Evolutionary conservation across 2,329 filamentous ascomycete genomes (phyloP).

Genomic region (Plenodomus biglobosus): DNA sequence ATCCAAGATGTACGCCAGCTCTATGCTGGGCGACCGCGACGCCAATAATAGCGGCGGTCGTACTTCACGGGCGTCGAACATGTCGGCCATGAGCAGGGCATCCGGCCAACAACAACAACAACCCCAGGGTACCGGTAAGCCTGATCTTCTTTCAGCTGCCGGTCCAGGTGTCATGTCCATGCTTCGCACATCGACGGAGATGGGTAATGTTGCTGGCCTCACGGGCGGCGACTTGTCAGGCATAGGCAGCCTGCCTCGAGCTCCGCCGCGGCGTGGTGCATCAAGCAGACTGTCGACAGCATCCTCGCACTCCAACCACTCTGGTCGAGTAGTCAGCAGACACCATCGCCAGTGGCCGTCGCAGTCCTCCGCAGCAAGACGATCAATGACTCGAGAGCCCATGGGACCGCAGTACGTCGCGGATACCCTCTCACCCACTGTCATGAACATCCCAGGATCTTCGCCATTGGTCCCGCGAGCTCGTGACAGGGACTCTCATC

Average conservation of each 20-base stretch:
- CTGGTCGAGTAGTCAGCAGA: slow-evolving; percentile 42
- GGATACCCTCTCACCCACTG: slow-evolving; percentile 41
- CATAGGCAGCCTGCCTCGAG: slow-evolving; percentile 43
- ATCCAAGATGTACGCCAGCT: slow-evolving; percentile 20
- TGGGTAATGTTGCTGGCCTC: slow-evolving; percentile 49
- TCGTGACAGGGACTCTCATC: slow-evolving; percentile 39
- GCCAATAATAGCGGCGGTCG: slow-evolving; percentile 51
- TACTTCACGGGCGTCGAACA: slow-evolving; percentile 51
- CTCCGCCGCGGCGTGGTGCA: slow-evolving; percentile 34
- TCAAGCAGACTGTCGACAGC: slow-evolving; percentile 45
- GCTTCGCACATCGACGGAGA: slow-evolving; percentile 54
- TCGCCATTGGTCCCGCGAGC: slow-evolving; percentile 30
- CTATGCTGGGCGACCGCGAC: slow-evolving; percentile 50
- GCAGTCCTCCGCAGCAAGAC: slow-evolving; percentile 43
- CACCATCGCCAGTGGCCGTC: slow-evolving; percentile 43
- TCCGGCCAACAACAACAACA: slow-evolving; percentile 34
- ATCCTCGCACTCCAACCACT: slow-evolving; percentile 48
- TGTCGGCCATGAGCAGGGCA: slow-evolving; percentile 44
- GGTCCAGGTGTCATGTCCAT: slow-evolving; percentile 51
- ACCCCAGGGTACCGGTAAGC: slow-evolving; percentile 26
- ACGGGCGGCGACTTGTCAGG: slow-evolving; percentile 42
- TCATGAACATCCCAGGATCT: slow-evolving; percentile 35
- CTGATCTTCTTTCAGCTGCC: slow-evolving; percentile 36
- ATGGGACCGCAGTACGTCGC: slow-evolving; percentile 47
- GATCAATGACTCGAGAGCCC: slow-evolving; percentile 47